Evolutionary conservation across 1,139 yeast genomes (phyloP).

Genomic region (Zygoascus hellenicus): DNA sequence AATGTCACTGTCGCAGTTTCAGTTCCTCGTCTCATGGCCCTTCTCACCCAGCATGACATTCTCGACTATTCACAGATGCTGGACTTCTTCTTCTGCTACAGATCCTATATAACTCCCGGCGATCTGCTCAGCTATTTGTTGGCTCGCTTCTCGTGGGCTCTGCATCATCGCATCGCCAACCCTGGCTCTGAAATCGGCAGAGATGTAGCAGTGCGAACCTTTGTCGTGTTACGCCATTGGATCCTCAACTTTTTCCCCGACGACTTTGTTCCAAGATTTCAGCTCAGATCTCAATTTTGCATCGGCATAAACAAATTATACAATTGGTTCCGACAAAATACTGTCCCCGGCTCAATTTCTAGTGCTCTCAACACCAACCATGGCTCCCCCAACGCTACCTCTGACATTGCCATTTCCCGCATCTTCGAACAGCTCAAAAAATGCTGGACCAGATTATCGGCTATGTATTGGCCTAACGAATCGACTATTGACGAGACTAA

Average conservation of each 20-base stretch:
- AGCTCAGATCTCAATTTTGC: conserved; percentile 31
- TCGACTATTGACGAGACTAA: conserved; percentile 16
- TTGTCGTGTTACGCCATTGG: conserved; percentile 89
- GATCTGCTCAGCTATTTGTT: conserved; percentile 57
- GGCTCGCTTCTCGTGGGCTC: conserved; percentile 68
- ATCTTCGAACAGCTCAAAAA: conserved; percentile 34
- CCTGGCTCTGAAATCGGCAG: conserved; percentile 45
- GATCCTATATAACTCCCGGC: conserved; percentile 57
- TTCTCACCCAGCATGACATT: conserved; percentile 71
- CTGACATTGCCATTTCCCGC: conserved; percentile 18
- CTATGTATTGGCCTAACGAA: conserved; percentile 33
- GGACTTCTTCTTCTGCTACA: conserved; percentile 80
- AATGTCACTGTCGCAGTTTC: conserved; percentile 14
- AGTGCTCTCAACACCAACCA: no score
- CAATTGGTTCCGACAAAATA: conserved; percentile 24
- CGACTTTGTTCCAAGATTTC: conserved; percentile 36
- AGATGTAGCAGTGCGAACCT: conserved; percentile 72
- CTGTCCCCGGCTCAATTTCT: conserved; percentile 11
- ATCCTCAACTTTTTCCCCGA: conserved; percentile 47
- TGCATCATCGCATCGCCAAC: conserved; percentile 29
- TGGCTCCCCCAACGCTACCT: background rate
- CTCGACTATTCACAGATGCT: conserved; percentile 73
- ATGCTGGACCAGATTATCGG: conserved; percentile 34
- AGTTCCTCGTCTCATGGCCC: conserved; percentile 45
- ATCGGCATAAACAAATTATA: conserved; percentile 28